Percentiles rank a stretch among this genome's conserved stretches.
Conservation (phyloP, 495 filamentous ascomycete genomes). For the Talaromyces nanjingensis region DNA sequence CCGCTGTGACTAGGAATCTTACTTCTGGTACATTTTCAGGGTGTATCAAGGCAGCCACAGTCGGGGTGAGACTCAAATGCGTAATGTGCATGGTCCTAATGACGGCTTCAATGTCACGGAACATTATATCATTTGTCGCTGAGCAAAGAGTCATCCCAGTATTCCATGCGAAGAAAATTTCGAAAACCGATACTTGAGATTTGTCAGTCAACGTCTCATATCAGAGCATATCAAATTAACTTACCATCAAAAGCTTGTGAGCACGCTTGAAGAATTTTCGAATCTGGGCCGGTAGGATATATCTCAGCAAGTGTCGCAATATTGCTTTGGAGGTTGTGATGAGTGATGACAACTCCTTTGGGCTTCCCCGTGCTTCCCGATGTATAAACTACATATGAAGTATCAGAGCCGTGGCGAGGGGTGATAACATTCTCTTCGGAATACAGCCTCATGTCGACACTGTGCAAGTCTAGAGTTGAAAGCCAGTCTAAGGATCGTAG, state of each 20-base stretch:
- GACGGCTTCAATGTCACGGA: constrained; percentile 52
- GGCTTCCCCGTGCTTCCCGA: constrained; percentile 60
- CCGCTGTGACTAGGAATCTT: constrained; percentile 60
- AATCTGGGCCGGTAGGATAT: constrained; percentile 44
- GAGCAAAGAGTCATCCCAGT: constrained; percentile 68
- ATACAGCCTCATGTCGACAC: constrained; percentile 24
- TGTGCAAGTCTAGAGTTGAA: constrained; percentile 22
- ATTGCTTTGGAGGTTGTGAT: constrained; percentile 61
- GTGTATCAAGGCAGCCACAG: constrained; percentile 60
- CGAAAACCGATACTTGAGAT: constrained; percentile 60
- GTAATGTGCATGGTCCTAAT: constrained; percentile 55
- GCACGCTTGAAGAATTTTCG: constrained; percentile 62
- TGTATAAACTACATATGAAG: constrained; percentile 55
- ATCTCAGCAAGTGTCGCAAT: constrained; percentile 49
- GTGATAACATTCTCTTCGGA: constrained; percentile 20
- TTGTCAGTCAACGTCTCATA: neutral
- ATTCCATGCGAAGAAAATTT: constrained; percentile 73
- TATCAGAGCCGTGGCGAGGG: constrained; percentile 20
- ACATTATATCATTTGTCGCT: constrained; percentile 55
- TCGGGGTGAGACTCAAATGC: constrained; percentile 73
- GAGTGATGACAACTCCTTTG: constrained; percentile 65
- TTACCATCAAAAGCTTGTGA: constrained; percentile 63
- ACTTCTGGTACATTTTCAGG: constrained; percentile 58
- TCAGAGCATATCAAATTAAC: constrained; percentile 11
- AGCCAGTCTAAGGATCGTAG: constrained; percentile 16